Conservation (phyloP, 768 basidiomycete genomes). For the Russula griseocarnosa region DNA sequence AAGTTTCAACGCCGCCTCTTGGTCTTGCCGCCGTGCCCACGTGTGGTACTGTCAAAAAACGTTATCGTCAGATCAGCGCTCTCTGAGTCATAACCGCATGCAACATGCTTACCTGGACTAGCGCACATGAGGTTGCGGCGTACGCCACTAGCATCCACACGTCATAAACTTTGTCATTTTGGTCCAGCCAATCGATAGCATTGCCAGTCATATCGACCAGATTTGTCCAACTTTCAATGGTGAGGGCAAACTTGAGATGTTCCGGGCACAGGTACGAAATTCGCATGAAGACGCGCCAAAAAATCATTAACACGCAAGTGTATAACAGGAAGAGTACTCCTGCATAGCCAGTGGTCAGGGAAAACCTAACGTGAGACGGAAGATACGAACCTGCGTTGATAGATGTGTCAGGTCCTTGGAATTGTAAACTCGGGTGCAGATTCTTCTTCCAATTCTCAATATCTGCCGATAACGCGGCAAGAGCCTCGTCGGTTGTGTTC, state of each 20-base stretch:
- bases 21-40: slow-evolving; percentile 80
- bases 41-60: slow-evolving; percentile 72
- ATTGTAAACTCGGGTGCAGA: slow-evolving; percentile 75
- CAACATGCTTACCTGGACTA: slow-evolving; percentile 68
- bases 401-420: slow-evolving; percentile 63
- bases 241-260: slow-evolving; percentile 82
- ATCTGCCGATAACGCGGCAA: slow-evolving; percentile 59
- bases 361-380: background rate
- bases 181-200: slow-evolving; percentile 85
- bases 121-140: slow-evolving; percentile 80
- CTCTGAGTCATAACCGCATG: background rate
- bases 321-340: slow-evolving; percentile 87
- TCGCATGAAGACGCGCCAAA: slow-evolving; percentile 98
- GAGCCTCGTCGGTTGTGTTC: slow-evolving; percentile 76
- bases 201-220: slow-evolving; percentile 72
- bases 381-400: slow-evolving; percentile 58
- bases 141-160: slow-evolving; percentile 86
- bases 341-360: slow-evolving; percentile 32
- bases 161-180: slow-evolving; percentile 76
- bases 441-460: slow-evolving; percentile 73
- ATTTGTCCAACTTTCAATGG: slow-evolving; percentile 72
- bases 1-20: slow-evolving; percentile 67
- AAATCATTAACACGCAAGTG: slow-evolving; percentile 90
- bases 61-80: background rate
- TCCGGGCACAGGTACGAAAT: slow-evolving; percentile 90